These are phyloP conservation scores for Nymphaea colorata DNA, from an alignment of 164 flowering plant species.

Conservation along the genomic window DNA sequence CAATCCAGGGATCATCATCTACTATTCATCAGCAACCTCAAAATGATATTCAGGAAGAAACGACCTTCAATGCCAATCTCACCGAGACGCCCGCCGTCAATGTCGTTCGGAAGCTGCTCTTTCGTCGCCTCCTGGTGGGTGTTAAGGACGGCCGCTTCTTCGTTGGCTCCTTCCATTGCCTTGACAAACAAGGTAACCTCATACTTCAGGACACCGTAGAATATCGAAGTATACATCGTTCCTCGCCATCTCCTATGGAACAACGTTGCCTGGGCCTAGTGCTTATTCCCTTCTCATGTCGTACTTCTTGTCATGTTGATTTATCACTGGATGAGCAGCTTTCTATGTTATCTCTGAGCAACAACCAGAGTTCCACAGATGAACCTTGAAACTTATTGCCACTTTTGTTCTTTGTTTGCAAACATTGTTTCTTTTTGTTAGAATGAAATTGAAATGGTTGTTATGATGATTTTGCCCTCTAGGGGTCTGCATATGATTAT, in stretches of 20 bases:
- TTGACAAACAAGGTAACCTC: slow-evolving; percentile 94
- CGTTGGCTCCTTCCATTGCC: slow-evolving; percentile 72
- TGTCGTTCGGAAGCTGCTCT: slow-evolving; percentile 11
- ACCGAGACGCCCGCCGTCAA: slow-evolving; percentile 6
- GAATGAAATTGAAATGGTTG: no score
- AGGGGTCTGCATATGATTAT: no score
- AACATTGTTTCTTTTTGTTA: no score
- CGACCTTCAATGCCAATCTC: no score
- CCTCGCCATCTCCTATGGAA: slow-evolving; percentile 76
- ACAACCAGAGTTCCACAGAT: not conserved
- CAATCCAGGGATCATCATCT: no score
- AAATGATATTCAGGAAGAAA: no score
- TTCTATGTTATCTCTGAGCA: slow-evolving; percentile 22
- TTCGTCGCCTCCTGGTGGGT: slow-evolving; percentile 27
- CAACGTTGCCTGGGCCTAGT: slow-evolving; percentile 79
- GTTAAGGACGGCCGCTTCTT: slow-evolving; percentile 84
- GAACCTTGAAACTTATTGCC: not conserved
- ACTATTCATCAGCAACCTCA: no score
- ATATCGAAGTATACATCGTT: slow-evolving; percentile 55
- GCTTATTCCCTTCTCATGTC: slow-evolving; percentile 27
- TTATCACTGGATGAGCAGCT: slow-evolving; percentile 60
- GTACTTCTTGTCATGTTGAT: slow-evolving; percentile 74
- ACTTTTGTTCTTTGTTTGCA: not conserved
- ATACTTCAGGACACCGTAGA: slow-evolving; percentile 89
- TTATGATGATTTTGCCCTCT: no score